phyloP scores from a whole-genome alignment of 2,329 filamentous ascomycete genomes.

The Aspergillus cejpii region DNA sequence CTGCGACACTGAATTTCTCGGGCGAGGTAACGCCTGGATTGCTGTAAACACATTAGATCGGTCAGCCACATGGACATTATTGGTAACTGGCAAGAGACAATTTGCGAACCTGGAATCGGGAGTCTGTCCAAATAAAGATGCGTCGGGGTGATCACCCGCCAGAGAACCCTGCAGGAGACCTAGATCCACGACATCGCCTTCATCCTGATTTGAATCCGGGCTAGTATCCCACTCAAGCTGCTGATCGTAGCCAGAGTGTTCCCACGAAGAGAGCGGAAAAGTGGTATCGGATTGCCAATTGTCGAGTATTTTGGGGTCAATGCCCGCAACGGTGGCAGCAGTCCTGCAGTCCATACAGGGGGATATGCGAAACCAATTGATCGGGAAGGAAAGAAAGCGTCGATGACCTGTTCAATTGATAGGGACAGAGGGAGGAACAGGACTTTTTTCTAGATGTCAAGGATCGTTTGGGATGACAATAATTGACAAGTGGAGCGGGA shows the following conservation, averaged over 20 bases:
- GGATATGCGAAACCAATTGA: slow-evolving; percentile 7
- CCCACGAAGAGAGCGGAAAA: slow-evolving; percentile 34
- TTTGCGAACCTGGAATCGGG: background rate
- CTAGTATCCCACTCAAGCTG: slow-evolving; percentile 36
- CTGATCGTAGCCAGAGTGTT: slow-evolving; percentile 32
- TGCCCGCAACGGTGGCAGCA: slow-evolving; percentile 34
- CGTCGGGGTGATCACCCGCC: slow-evolving; percentile 15
- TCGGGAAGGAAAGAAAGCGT: slow-evolving; percentile 4
- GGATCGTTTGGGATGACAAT: background rate
- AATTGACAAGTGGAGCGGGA: background rate
- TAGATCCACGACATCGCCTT: slow-evolving; percentile 32
- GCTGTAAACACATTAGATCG: slow-evolving; percentile 15
- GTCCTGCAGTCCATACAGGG: slow-evolving; percentile 37
- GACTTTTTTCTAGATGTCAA: background rate
- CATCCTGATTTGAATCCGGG: slow-evolving; percentile 35
- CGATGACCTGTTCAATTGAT: slow-evolving; percentile 11
- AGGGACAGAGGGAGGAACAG: slow-evolving; percentile 7
- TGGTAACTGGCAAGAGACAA: background rate
- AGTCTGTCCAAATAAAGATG: slow-evolving; percentile 17
- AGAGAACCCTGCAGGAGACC: slow-evolving; percentile 27
- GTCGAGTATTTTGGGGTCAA: slow-evolving; percentile 39
- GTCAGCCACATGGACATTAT: slow-evolving; percentile 8
- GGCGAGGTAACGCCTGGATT: slow-evolving; percentile 28
- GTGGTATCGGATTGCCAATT: slow-evolving; percentile 35
- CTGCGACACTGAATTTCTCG: slow-evolving; percentile 29